These are phyloP conservation scores for Pharnaceum exiguum DNA, from an alignment of 148 eudicot species.

Conservation along the genomic window DNA sequence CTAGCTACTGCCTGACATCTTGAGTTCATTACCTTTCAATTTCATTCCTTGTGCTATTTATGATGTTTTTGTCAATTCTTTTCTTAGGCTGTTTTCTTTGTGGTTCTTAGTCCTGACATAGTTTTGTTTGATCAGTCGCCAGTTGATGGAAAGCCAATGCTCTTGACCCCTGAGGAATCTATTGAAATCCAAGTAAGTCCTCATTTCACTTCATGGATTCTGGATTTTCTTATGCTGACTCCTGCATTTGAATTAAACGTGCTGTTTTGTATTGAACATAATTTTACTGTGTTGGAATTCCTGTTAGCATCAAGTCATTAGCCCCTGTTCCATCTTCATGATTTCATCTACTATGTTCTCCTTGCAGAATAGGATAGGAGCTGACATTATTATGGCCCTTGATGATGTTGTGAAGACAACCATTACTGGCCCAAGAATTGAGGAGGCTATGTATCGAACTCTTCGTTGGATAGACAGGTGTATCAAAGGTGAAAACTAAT, in stretches of 20 bases:
- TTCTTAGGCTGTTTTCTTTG: not conserved
- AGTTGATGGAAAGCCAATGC: conserved; percentile 90
- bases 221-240: not conserved
- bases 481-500: conserved; percentile 47
- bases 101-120: conserved; percentile 9
- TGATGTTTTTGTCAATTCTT: no score
- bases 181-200: conserved; percentile 77
- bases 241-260: not conserved
- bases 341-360: not conserved
- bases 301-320: no score
- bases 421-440: conserved; percentile 81
- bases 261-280: not conserved
- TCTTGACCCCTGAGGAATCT: conserved; percentile 85
- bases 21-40: no score
- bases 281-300: no score
- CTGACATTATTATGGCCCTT: conserved; percentile 93
- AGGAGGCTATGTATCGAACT: conserved; percentile 94
- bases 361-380: conserved; percentile 88
- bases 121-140: conserved; percentile 53
- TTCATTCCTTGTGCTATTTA: not conserved
- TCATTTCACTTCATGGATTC: not conserved
- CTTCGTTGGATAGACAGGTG: conserved; percentile 97
- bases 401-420: conserved; percentile 90
- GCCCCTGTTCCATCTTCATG: conserved; percentile 8
- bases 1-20: no score